Conservation (phyloP, 1,139 yeast species). For the Pichia sp. region DNA sequence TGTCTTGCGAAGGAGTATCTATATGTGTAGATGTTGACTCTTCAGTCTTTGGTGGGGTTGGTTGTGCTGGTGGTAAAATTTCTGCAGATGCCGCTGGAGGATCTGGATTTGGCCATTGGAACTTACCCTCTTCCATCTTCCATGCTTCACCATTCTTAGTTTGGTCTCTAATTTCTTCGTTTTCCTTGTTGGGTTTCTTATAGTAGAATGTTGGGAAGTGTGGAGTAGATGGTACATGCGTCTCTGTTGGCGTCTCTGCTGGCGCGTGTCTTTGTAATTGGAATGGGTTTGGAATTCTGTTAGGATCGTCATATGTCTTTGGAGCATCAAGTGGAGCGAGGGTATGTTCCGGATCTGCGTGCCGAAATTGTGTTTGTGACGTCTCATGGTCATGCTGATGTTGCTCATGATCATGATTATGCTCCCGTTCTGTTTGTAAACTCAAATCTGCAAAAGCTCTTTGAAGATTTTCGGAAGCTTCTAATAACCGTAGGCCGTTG, state of each 20-base stretch:
- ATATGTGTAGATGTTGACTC: too few relatives aligned
- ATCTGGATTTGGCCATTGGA: slow-evolving; percentile 14
- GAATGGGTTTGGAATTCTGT: slow-evolving; percentile 6
- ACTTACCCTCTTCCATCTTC: slow-evolving; percentile 29
- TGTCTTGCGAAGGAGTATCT: too few relatives aligned
- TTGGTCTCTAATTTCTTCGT: slow-evolving; percentile 12
- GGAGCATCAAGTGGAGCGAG: neutral
- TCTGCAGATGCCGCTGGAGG: neutral
- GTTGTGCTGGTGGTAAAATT: neutral
- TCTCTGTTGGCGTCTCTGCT: neutral
- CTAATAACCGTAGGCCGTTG: too few relatives aligned
- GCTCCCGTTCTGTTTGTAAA: too few relatives aligned
- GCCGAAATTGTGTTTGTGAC: too few relatives aligned
- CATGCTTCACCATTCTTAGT: slow-evolving; percentile 32
- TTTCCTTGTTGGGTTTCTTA: slow-evolving; percentile 9
- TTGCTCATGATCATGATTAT: too few relatives aligned
- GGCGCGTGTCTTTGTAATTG: slow-evolving; percentile 2
- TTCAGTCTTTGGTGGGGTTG: neutral
- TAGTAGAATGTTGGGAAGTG: slow-evolving; percentile 17
- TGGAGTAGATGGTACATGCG: neutral
- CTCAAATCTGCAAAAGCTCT: too few relatives aligned
- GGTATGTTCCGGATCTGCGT: neutral
- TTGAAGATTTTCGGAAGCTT: too few relatives aligned
- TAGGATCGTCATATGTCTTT: neutral
- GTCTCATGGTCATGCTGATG: too few relatives aligned